A percentile compares a stretch with the other conserved stretches of the same genome.
Conservation (phyloP, 1,284 basidiomycete species). For the Ustilago hordei region DNA sequence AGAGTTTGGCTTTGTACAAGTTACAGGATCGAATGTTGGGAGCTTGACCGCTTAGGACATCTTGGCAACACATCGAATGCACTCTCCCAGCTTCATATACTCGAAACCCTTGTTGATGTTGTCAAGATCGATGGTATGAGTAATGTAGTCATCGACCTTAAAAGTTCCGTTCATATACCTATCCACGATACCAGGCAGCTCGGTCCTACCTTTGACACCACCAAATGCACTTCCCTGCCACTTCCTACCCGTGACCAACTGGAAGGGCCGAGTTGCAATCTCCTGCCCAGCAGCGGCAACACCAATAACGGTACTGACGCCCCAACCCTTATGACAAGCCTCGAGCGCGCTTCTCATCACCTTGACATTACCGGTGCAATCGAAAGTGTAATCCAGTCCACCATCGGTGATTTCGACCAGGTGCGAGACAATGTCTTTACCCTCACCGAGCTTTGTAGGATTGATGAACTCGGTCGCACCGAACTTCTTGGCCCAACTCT, state of each 20-base stretch:
- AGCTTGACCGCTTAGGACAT: conserved; percentile 29
- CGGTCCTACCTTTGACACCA: conserved; percentile 96
- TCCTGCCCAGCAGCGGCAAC: conserved; percentile 87
- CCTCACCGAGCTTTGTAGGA: conserved; percentile 77
- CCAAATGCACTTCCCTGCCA: conserved; percentile 98
- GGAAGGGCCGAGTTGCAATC: conserved; percentile 89
- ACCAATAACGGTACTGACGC: conserved; percentile 90
- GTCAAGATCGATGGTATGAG: conserved; percentile 72
- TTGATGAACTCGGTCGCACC: conserved; percentile 98
- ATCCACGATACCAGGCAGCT: conserved; percentile 71
- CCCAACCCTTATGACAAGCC: conserved; percentile 88
- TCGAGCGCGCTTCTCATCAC: conserved; percentile 97
- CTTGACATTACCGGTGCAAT: conserved; percentile 92
- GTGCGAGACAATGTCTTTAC: conserved; percentile 80
- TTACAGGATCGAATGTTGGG: not conserved
- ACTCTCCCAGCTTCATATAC: conserved; percentile 93
- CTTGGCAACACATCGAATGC: conserved; percentile 79
- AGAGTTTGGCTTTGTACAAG: not conserved
- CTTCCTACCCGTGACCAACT: conserved; percentile 89
- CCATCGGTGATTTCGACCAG: conserved; percentile 95
- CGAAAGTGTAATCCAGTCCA: conserved; percentile 94
- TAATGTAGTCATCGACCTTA: conserved; percentile 71
- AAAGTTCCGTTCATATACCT: conserved; percentile 68
- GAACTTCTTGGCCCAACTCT: conserved; percentile 85
- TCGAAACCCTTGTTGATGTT: conserved; percentile 91